Conservation (phyloP, 202 grass and related monocot genomes). For the Cymbopogon flexuosus region DNA sequence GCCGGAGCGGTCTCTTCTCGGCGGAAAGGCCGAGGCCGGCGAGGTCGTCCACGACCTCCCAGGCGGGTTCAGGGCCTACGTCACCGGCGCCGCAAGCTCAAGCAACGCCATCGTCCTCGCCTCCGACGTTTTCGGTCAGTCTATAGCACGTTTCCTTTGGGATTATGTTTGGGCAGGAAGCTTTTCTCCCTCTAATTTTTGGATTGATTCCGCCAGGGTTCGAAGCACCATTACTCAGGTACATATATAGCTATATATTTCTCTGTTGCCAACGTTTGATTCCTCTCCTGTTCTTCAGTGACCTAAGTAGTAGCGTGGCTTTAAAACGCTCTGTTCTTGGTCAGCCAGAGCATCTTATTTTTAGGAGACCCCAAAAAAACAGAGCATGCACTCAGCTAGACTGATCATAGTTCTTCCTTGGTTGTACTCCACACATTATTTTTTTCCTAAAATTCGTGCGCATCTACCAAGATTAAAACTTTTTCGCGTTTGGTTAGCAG, state of each 20-base stretch:
- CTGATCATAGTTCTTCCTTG: not conserved
- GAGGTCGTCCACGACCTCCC: slow-evolving; percentile 17
- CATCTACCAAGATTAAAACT: too few species aligned
- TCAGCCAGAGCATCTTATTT: not conserved
- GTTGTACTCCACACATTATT: not conserved
- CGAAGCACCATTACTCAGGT: slow-evolving; percentile 23
- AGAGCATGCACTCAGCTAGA: not conserved
- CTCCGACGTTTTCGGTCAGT: slow-evolving; percentile 18
- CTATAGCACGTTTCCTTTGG: not conserved
- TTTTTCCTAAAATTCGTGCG: too few species aligned
- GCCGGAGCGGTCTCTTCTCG: not conserved
- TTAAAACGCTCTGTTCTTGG: not conserved
- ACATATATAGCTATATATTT: not conserved
- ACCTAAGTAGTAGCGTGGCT: too few species aligned
- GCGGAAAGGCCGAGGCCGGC: not conserved
- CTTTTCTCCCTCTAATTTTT: not conserved
- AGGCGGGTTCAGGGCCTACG: slow-evolving; percentile 24
- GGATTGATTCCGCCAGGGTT: not conserved
- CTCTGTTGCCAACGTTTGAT: not conserved
- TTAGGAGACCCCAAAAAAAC: not conserved
- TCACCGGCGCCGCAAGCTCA: slow-evolving; percentile 13
- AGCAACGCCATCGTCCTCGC: slow-evolving; percentile 24
- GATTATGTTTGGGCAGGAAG: not conserved
- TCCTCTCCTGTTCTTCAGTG: not conserved
- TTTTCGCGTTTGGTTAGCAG: too few species aligned